A percentile compares a stretch with the other conserved stretches of the same genome.
These are phyloP conservation scores for Apiotrichum gamsii DNA, from an alignment of 1,284 basidiomycete species.

Conservation along the genomic window DNA sequence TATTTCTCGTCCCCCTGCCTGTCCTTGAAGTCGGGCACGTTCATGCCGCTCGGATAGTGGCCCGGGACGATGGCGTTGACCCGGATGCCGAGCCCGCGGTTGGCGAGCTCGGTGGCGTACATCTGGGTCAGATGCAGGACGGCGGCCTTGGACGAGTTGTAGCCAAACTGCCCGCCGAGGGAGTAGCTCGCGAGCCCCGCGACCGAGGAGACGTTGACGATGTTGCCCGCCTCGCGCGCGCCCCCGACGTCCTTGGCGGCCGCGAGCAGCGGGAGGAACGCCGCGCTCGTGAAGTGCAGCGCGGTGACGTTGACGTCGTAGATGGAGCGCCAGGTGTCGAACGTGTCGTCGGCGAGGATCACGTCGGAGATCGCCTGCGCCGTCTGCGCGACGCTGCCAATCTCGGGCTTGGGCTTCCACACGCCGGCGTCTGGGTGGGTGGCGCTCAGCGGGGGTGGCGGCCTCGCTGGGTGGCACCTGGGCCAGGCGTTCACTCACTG, in stretches of 20 bases:
- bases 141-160: conserved; percentile 22
- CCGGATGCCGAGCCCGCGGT: conserved; percentile 22
- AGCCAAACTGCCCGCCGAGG: conserved; percentile 7
- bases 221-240: conserved; percentile 38
- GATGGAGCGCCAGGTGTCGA: conserved; percentile 35
- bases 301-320: conserved; percentile 43
- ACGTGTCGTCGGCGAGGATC: conserved; percentile 42
- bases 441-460: too few species aligned
- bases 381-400: conserved; percentile 36
- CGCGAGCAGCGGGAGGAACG: conserved; percentile 43
- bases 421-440: conserved; percentile 30
- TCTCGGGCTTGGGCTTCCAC: conserved; percentile 25
- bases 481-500: conserved; percentile 9
- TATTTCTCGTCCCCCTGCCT: conserved; percentile 13
- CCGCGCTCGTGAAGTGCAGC: conserved; percentile 44
- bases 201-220: conserved; percentile 39
- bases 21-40: conserved; percentile 22
- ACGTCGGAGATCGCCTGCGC: conserved; percentile 37
- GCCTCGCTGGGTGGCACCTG: background rate
- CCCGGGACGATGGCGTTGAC: conserved; percentile 26
- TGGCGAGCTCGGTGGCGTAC: conserved; percentile 26
- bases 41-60: conserved; percentile 41
- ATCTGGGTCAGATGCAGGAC: conserved; percentile 23
- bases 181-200: conserved; percentile 5
- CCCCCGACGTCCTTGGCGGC: conserved; percentile 36